Conservation (phyloP, 495 filamentous ascomycete species). For the Poronia punctata region DNA sequence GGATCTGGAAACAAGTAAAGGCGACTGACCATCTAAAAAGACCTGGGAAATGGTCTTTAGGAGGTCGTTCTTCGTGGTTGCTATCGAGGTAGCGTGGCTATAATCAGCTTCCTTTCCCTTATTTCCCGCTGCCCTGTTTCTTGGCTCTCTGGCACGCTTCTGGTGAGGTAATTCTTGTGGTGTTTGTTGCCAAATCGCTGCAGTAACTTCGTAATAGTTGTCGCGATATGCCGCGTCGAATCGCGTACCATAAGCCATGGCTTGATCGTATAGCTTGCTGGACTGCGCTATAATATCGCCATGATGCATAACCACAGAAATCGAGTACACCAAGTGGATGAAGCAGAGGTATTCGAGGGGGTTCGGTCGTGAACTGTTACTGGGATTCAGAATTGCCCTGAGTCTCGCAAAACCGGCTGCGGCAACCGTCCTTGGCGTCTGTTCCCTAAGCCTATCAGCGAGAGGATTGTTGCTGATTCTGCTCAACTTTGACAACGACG, state of each 20-base stretch:
- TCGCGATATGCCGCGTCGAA: slow-evolving; percentile 22
- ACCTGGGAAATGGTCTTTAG: slow-evolving; percentile 32
- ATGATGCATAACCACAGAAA: slow-evolving; percentile 36
- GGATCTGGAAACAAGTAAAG: too few relatives aligned
- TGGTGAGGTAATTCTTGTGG: slow-evolving; percentile 10
- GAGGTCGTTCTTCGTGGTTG: slow-evolving; percentile 7
- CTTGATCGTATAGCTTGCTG: slow-evolving; percentile 33
- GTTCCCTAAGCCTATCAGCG: slow-evolving; percentile 26
- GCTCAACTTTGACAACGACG: slow-evolving; percentile 30
- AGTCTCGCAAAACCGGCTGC: slow-evolving; percentile 31
- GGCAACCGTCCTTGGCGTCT: slow-evolving; percentile 31
- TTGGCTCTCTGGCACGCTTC: neutral
- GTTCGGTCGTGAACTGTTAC: slow-evolving; percentile 22
- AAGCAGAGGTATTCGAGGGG: slow-evolving; percentile 37
- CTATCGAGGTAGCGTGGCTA: slow-evolving; percentile 3
- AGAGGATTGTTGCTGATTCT: slow-evolving; percentile 30
- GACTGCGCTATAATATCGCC: slow-evolving; percentile 19
- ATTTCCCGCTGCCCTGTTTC: slow-evolving; percentile 15
- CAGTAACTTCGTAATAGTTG: slow-evolving; percentile 27
- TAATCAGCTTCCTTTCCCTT: slow-evolving; percentile 37
- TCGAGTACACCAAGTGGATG: slow-evolving; percentile 37
- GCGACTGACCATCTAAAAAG: slow-evolving; percentile 44
- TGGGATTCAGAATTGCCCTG: slow-evolving; percentile 23
- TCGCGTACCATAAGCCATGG: slow-evolving; percentile 26
- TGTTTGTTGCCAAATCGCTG: slow-evolving; percentile 33